phyloP scores from a whole-genome alignment of 805 yeast genomes.

The Blastobotrys peoriensis region DNA sequence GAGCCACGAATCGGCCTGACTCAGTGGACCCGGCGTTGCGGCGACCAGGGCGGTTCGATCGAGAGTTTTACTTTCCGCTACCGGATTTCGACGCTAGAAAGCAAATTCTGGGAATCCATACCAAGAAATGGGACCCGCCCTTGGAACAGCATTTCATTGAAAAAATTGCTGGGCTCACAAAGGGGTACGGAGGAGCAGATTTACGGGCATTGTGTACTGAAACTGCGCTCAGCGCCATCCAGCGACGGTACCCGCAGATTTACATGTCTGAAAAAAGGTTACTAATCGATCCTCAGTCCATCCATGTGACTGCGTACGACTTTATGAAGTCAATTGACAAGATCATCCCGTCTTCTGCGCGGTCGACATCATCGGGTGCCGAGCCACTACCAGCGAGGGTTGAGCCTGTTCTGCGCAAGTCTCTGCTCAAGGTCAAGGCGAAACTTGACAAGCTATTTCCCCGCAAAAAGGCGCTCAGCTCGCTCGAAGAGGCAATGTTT shows the following conservation, averaged over 20 bases:
- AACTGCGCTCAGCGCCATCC: slow-evolving; percentile 88
- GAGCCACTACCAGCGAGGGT: slow-evolving; percentile 75
- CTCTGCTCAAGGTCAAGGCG: slow-evolving; percentile 40
- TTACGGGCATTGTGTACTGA: slow-evolving; percentile 91
- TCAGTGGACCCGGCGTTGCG: slow-evolving; percentile 97
- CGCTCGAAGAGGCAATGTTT: slow-evolving; percentile 65
- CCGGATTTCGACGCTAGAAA: slow-evolving; percentile 78
- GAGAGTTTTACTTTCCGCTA: slow-evolving; percentile 93
- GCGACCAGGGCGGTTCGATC: slow-evolving; percentile 94
- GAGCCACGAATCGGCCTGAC: slow-evolving; percentile 97
- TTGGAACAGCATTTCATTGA: slow-evolving; percentile 50
- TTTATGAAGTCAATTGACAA: slow-evolving; percentile 80
- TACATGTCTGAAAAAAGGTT: slow-evolving; percentile 71
- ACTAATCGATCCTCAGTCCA: slow-evolving; percentile 60
- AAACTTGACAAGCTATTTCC: slow-evolving; percentile 59
- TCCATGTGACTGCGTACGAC: slow-evolving; percentile 73
- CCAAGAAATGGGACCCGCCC: slow-evolving; percentile 82
- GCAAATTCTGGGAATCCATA: slow-evolving; percentile 77
- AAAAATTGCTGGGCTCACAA: slow-evolving; percentile 71
- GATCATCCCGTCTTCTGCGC: slow-evolving; percentile 86
- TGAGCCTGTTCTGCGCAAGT: slow-evolving; percentile 52
- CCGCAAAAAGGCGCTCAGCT: slow-evolving; percentile 42
- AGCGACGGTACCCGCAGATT: slow-evolving; percentile 88
- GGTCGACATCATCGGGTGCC: slow-evolving; percentile 69
- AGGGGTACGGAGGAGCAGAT: slow-evolving; percentile 98